Conservation (phyloP, 768 basidiomycete species). For the Boletus sensibilis region DNA sequence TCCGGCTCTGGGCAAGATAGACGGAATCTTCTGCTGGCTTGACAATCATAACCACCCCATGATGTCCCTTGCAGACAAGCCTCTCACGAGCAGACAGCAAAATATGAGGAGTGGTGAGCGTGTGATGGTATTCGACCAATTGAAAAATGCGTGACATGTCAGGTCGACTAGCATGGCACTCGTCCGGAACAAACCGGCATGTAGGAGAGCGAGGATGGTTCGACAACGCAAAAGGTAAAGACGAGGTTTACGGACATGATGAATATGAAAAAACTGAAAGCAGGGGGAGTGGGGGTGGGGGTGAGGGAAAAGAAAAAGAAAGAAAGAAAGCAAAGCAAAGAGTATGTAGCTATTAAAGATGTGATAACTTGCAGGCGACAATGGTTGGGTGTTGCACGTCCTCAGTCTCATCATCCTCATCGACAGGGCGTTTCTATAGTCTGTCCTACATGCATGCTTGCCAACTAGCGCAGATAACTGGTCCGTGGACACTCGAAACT, state of each 20-base stretch:
- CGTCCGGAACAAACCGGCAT: background rate
- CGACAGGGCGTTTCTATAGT: conserved; percentile 14
- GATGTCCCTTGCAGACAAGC: too few species aligned
- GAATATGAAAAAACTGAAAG: background rate
- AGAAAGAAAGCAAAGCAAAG: background rate
- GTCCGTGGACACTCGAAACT: conserved; percentile 4
- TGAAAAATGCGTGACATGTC: conserved; percentile 5
- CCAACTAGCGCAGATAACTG: background rate
- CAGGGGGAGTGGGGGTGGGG: too few species aligned
- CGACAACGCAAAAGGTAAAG: background rate
- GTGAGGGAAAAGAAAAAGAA: background rate
- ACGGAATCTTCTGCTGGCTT: too few species aligned
- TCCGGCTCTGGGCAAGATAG: too few species aligned
- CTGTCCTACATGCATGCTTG: conserved; percentile 13
- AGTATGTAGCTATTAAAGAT: conserved; percentile 4
- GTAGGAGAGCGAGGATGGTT: background rate
- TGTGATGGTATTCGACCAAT: conserved; percentile 17
- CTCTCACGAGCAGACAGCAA: too few species aligned
- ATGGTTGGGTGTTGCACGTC: background rate
- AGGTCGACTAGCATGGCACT: background rate
- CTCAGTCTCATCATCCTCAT: conserved; percentile 6
- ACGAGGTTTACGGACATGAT: background rate
- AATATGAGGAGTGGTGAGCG: conserved; percentile 14
- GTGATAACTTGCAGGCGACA: conserved; percentile 6
- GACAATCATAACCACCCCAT: too few species aligned